Base-by-base conservation (phyloP, 352 stramenopile species). In the Pythium rishiriense region DNA sequence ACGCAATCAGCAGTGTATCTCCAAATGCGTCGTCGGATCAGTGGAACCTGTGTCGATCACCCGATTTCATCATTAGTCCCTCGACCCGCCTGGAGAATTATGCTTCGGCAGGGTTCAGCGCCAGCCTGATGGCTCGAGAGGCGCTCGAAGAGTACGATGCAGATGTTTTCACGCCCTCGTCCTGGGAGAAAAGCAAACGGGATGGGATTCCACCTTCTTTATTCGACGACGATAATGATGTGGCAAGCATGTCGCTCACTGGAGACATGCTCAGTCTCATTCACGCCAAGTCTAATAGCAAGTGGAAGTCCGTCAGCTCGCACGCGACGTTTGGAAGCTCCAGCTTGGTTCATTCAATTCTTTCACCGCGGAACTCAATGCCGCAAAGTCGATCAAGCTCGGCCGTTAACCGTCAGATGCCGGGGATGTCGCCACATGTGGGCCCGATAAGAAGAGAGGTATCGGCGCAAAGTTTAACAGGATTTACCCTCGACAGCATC, bases 141-240 rank as follows among this genome's bases (percentile, higher is more conserved):
- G 73, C 72, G 25, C 58, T 91, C 12, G 62, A 81, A 37, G 77
- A 86, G 43, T 93, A 93, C 46, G 84, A 93, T 46, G 81, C 75
- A 4, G 78, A 73, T 14, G 84, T 93, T 1, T 93, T 93, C 47
- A 51, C 55, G 6, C 63, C 63, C n/a, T 43, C 52, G 19, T 39
- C 42, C 11, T 62, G 56, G 41, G 58, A 49, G 26, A 50, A 39
- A 57, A 28, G 11, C 47, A 52, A 10, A 19, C 41, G 46, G 4
- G 25, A 48, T 24, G 39, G 25, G 7, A 17, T 31, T 43, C 28
- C n/a, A 14, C 49, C 51, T 11, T n/a, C 43, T 25, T 37, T 24
- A 6, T 41, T 47, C 25, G 35, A 51, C 25, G 50, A 62, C 3
- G 65, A 61, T 4, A 33, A 26, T 0, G 60, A 73, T 26, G 45